Base-by-base conservation (phyloP, 306 rosid species). In the Inga leiocalycina region DNA sequence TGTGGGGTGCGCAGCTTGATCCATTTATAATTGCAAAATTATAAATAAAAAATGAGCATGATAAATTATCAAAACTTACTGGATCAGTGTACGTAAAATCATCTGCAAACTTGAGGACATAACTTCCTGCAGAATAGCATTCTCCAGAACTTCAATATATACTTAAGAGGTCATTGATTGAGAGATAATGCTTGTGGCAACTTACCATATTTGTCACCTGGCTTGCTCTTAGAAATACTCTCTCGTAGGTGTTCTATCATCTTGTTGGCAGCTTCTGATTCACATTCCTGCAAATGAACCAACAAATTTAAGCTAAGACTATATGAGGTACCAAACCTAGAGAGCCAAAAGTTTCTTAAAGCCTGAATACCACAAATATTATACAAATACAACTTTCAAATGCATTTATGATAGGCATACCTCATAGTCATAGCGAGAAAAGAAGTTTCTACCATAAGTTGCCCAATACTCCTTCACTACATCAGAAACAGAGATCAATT, bases 381-480 rank as follows among this genome's bases (percentile, higher is more conserved):
- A 61, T 45, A 82, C 45, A 74, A 78, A 45, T 49, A 39, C 48
- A 67, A 66, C 79, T 75, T 79, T 62, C 64, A 71, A 54, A 65
- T 65, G 84, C 59, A 76, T 77, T 32, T 14, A 71, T 1, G 71
- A 51, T 59, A 24, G 32, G 76, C 90, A 71, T 76, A 92, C 98
- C 89, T 97, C 97, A 24, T 97, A 97, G 89, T 97, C 99, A 41
- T 94, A 97, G 88, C 99, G 88, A 64, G 98, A 97, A 85, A 97
- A 94, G 90, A 92, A 91, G 83, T 94, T 97, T 84, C 99, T 88
- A 86, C 99, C 98, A 70, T 91, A 97, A 77, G 91, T 88, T 76
- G 91, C 97, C 99, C 99, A 97, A 80, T 97, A 92, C 83, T 92
- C 97, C 80, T 79, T 92, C 81, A 86, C 97, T 16, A 97, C 89